phyloP scores from a whole-genome alignment of 2,329 filamentous ascomycete species.

The Cytospora mali region DNA sequence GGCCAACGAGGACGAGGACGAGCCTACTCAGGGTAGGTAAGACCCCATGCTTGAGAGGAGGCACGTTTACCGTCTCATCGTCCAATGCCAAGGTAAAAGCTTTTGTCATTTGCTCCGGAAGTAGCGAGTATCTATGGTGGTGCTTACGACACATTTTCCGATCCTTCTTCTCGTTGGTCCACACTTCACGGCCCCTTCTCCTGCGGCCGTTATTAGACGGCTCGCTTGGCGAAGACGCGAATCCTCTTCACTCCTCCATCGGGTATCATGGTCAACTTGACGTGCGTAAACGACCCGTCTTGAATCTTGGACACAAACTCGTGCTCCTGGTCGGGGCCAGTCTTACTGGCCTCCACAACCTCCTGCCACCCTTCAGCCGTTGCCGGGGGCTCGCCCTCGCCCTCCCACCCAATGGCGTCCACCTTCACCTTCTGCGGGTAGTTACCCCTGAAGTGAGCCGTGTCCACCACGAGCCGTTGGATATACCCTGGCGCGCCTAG shows the following conservation, averaged over 20 bases:
- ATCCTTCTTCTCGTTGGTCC: not conserved
- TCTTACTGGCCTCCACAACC: slow-evolving; percentile 67
- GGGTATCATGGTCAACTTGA: slow-evolving; percentile 90
- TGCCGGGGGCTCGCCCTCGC: slow-evolving; percentile 55
- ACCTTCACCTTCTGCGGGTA: slow-evolving; percentile 77
- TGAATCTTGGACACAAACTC: slow-evolving; percentile 59
- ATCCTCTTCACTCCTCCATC: slow-evolving; percentile 92
- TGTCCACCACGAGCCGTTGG: slow-evolving; percentile 73
- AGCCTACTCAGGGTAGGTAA: not conserved
- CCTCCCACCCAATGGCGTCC: slow-evolving; percentile 60
- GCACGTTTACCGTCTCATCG: not conserved
- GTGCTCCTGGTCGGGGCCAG: slow-evolving; percentile 73
- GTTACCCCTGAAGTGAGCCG: slow-evolving; percentile 82
- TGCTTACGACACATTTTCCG: not conserved
- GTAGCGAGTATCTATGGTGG: not conserved
- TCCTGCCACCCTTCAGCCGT: slow-evolving; percentile 66
- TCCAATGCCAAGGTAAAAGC: not conserved
- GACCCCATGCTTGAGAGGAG: not conserved
- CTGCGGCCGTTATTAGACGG: slow-evolving; percentile 29
- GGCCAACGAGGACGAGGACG: not conserved
- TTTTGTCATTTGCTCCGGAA: not conserved
- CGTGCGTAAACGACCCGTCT: slow-evolving; percentile 71
- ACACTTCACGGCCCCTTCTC: not conserved
- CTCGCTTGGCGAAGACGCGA: slow-evolving; percentile 70
- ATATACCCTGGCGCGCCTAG: slow-evolving; percentile 68